phyloP scores from a whole-genome alignment of 2,329 filamentous ascomycete species.

The Passalora sequoiae region DNA sequence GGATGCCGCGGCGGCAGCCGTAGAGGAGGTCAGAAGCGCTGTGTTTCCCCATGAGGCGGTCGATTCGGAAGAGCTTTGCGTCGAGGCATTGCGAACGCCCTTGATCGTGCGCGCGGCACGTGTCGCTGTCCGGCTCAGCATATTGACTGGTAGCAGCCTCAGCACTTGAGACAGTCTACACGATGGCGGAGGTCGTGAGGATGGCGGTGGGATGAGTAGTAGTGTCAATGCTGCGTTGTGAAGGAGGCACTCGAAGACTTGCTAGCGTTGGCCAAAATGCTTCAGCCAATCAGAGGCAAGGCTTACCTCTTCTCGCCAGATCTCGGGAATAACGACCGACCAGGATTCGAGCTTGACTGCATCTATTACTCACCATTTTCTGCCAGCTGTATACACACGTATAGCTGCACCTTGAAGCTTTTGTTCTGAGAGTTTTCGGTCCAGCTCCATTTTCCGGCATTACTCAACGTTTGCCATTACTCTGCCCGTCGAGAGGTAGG shows the following conservation, averaged over 20 bases:
- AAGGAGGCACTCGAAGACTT: too few relatives aligned
- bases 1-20: slow-evolving; percentile 78
- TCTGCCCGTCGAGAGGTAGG: too few relatives aligned
- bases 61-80: slow-evolving; percentile 62
- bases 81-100: slow-evolving; percentile 60
- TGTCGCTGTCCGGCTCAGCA: slow-evolving; percentile 91
- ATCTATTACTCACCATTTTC: not conserved
- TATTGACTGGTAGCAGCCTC: slow-evolving; percentile 48
- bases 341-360: not conserved
- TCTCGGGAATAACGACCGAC: not conserved
- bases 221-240: too few relatives aligned
- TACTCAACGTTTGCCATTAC: too few relatives aligned
- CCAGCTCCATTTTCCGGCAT: too few relatives aligned
- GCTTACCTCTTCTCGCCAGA: too few relatives aligned
- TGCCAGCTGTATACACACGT: not conserved
- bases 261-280: too few relatives aligned
- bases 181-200: slow-evolving; percentile 9
- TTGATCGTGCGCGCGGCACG: slow-evolving; percentile 85
- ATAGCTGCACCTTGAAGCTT: not conserved
- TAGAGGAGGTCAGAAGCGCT: slow-evolving; percentile 79
- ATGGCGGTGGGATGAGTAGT: slow-evolving; percentile 7
- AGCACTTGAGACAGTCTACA: slow-evolving; percentile 31
- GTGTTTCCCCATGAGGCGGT: slow-evolving; percentile 72
- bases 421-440: too few relatives aligned
- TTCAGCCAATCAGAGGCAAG: too few relatives aligned